A percentile compares a stretch with the other conserved stretches of the same genome.
These are phyloP conservation scores for Ceratobasidium sp. DNA, from an alignment of 1,284 basidiomycete species.

Conservation along the genomic window DNA sequence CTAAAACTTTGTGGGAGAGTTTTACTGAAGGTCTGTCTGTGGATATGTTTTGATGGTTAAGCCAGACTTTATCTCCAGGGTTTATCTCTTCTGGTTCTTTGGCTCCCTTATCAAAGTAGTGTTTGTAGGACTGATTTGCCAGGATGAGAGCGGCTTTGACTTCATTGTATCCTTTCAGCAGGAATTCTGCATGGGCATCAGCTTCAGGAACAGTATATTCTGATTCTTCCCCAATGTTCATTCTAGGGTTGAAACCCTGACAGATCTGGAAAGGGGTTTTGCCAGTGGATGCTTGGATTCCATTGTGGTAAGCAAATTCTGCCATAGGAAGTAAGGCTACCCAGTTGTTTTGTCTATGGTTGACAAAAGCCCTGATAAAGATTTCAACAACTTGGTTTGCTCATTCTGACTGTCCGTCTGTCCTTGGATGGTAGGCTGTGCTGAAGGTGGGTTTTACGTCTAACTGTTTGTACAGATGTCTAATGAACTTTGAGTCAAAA, in stretches of 20 bases:
- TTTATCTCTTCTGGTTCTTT: too few species aligned
- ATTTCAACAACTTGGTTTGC: too few species aligned
- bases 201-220: not conserved
- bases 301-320: constrained; percentile 44
- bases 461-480: too few species aligned
- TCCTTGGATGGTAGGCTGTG: too few species aligned
- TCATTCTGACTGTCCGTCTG: too few species aligned
- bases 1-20: too few species aligned
- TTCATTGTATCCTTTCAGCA: not conserved
- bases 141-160: not conserved
- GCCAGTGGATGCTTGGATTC: too few species aligned
- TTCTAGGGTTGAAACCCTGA: too few species aligned
- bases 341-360: constrained; percentile 44
- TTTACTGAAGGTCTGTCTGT: constrained; percentile 43
- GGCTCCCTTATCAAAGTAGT: constrained; percentile 1
- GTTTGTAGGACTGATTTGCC: not conserved
- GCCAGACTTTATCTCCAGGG: constrained; percentile 39
- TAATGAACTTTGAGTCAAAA: too few species aligned
- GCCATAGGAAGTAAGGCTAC: constrained; percentile 36
- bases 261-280: too few species aligned
- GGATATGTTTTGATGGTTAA: constrained; percentile 43
- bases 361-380: not conserved
- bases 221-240: too few species aligned
- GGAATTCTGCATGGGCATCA: not conserved
- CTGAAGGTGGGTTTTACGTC: too few species aligned